Percentiles rank a stretch among this genome's conserved stretches.
phyloP scores from a whole-genome alignment of 768 basidiomycete genomes.

The Rhodotorula sphaerocarpa region DNA sequence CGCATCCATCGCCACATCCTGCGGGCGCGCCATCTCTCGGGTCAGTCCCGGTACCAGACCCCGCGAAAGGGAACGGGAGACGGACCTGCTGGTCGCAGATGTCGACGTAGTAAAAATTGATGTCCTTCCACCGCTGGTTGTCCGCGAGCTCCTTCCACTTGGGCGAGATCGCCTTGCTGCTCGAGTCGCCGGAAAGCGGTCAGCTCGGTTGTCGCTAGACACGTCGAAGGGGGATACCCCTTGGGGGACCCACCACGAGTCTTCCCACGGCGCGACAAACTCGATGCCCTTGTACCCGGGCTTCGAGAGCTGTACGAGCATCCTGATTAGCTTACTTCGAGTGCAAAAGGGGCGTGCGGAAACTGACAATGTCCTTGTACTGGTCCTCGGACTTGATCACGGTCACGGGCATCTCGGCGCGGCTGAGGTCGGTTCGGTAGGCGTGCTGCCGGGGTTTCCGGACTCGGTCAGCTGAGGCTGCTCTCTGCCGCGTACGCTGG shows the following conservation, averaged over 20 bases:
- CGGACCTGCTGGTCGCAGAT: conserved; percentile 28
- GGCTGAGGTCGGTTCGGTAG: background rate
- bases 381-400: conserved; percentile 11
- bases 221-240: too few relatives aligned
- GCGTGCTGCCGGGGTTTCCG: too few relatives aligned
- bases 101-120: conserved; percentile 31
- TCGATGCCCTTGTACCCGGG: conserved; percentile 10
- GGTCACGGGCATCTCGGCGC: conserved; percentile 27
- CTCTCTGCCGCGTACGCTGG: too few relatives aligned
- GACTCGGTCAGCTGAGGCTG: too few relatives aligned
- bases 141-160: conserved; percentile 13
- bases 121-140: background rate
- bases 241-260: conserved; percentile 23
- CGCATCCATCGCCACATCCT: conserved; percentile 30
- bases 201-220: too few relatives aligned
- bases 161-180: conserved; percentile 28
- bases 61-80: background rate
- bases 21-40: too few relatives aligned
- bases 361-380: conserved; percentile 25
- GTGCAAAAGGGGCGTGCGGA: background rate
- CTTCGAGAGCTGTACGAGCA: conserved; percentile 5
- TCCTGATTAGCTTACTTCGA: background rate
- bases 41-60: background rate
- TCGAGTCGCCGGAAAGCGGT: background rate
- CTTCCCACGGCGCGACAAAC: conserved; percentile 33